phyloP scores from a whole-genome alignment of 768 basidiomycete genomes.

The Agaricus sinodeliciosus region DNA sequence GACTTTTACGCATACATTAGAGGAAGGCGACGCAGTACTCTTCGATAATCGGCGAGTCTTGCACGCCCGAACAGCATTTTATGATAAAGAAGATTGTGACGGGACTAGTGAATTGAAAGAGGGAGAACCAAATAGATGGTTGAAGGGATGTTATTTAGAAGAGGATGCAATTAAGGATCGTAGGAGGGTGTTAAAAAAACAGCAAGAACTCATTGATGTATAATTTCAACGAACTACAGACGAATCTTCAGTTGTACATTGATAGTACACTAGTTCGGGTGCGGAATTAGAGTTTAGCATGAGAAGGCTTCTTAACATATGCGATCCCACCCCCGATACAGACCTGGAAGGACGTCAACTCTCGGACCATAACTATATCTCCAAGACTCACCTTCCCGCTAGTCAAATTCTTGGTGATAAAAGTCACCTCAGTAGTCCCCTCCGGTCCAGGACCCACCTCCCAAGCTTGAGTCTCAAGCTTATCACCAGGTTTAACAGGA shows the following conservation, averaged over 20 bases:
- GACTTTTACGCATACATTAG: constrained; percentile 57
- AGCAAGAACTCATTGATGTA: not conserved
- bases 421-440: constrained; percentile 54
- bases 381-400: constrained; percentile 41
- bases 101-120: constrained; percentile 18
- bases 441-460: constrained; percentile 62
- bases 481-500: constrained; percentile 80
- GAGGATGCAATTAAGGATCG: constrained; percentile 59
- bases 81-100: constrained; percentile 25
- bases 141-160: constrained; percentile 84
- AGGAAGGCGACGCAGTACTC: constrained; percentile 79
- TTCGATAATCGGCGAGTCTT: constrained; percentile 91
- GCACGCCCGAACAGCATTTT: constrained; percentile 82
- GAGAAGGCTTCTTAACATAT: constrained; percentile 43
- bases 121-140: constrained; percentile 66
- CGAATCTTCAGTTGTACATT: not conserved
- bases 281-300: constrained; percentile 20
- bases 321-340: constrained; percentile 60
- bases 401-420: constrained; percentile 53
- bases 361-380: not conserved
- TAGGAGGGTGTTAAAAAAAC: constrained; percentile 40
- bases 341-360: constrained; percentile 11
- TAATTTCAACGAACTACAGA: no score
- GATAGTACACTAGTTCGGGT: not conserved
- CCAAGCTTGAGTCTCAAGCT: constrained; percentile 74